Percentiles rank a stretch among this genome's conserved stretches.
phyloP scores from a whole-genome alignment of 495 filamentous ascomycete species.

The Beverwykella pulmonaria region DNA sequence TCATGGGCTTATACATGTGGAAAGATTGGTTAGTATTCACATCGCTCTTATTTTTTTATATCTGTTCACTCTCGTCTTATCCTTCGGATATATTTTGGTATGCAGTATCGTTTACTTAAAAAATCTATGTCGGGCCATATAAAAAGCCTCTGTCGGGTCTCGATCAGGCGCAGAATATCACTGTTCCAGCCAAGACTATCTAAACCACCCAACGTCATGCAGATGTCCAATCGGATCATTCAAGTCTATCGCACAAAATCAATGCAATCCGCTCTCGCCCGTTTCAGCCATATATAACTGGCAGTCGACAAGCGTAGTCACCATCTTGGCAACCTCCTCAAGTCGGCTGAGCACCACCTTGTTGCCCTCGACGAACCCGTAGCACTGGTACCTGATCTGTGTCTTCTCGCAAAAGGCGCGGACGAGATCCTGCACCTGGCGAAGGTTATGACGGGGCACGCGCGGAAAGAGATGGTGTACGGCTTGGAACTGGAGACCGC shows the following conservation, averaged over 20 bases:
- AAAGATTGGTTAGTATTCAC: not conserved
- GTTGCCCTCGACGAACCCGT: conserved; percentile 53
- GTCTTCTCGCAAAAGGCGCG: conserved; percentile 51
- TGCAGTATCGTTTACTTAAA: too few species aligned
- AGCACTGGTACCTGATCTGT: conserved; percentile 49
- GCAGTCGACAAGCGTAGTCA: conserved; percentile 48
- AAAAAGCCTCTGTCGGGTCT: not conserved
- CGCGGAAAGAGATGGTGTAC: conserved; percentile 55
- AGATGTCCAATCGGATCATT: not conserved
- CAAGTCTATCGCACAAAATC: not conserved
- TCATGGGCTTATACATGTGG: not conserved
- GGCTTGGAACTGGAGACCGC: conserved; percentile 55
- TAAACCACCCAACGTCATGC: not conserved
- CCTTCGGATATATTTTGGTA: too few species aligned
- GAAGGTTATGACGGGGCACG: conserved; percentile 53
- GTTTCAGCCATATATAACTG: conserved; percentile 52
- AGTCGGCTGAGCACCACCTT: conserved; percentile 46
- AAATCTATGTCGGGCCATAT: not conserved
- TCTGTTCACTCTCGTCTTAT: too few species aligned
- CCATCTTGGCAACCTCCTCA: conserved; percentile 50
- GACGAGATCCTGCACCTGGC: conserved; percentile 49
- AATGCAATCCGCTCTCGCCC: conserved; percentile 42
- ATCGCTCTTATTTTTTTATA: not conserved
- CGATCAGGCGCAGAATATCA: not conserved
- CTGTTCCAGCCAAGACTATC: not conserved